A percentile compares a stretch with the other conserved stretches of the same genome.
phyloP scores from a whole-genome alignment of 371 early-diverging fungal genomes.

The Entomophthora muscae region DNA sequence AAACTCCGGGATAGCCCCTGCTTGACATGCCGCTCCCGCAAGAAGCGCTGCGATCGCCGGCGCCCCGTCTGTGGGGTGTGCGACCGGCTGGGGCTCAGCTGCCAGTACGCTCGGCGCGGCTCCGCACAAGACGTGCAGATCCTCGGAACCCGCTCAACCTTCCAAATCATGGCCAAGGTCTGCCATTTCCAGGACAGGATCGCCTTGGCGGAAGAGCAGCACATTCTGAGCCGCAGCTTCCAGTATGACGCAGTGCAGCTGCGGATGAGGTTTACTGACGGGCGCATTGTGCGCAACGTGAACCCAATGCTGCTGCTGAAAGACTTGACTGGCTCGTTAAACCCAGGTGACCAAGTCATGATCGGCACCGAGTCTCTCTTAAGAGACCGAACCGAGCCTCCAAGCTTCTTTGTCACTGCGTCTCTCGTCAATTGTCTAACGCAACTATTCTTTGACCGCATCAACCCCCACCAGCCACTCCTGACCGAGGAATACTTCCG shows the following conservation, averaged over 20 bases:
- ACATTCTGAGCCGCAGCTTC: neutral
- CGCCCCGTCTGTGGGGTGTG: neutral
- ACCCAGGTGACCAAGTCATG: neutral
- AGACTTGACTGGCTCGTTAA: neutral
- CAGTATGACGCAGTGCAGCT: neutral
- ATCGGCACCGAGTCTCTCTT: neutral
- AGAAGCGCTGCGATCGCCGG: neutral
- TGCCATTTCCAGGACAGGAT: neutral
- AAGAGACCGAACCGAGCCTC: neutral
- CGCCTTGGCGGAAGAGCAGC: neutral
- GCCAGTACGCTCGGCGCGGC: neutral
- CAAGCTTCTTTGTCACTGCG: neutral
- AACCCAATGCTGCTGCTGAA: neutral
- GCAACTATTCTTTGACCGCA: neutral
- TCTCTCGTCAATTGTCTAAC: neutral
- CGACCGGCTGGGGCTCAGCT: neutral
- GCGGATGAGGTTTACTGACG: neutral
- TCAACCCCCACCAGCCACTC: neutral
- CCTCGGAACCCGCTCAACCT: neutral
- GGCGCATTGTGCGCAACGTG: neutral
- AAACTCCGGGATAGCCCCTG: neutral
- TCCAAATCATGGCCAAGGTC: neutral
- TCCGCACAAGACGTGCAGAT: neutral
- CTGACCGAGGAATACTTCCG: neutral
- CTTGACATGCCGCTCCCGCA: neutral